Percentiles rank a stretch among this genome's conserved stretches.
phyloP scores from a whole-genome alignment of 768 basidiomycete genomes.

The Sistotremastrum niveocremeum region DNA sequence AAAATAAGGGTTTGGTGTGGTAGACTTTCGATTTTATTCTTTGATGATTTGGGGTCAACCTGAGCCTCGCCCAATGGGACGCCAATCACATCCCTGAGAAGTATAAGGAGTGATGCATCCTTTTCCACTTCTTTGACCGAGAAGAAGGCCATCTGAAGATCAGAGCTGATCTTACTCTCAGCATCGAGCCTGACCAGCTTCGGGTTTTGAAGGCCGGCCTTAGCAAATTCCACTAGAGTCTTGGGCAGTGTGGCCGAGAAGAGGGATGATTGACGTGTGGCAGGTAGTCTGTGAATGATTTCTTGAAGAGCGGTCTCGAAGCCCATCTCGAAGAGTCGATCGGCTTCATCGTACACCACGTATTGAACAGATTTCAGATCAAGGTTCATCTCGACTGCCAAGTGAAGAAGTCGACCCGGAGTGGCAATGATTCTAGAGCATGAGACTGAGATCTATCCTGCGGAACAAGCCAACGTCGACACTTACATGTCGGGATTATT shows the following conservation, averaged over 20 bases:
- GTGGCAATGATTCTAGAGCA: conserved; percentile 81
- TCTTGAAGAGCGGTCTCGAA: conserved; percentile 88
- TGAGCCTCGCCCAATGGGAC: conserved; percentile 44
- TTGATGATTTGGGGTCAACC: conserved; percentile 20
- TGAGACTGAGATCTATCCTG: background rate
- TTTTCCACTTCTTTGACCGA: conserved; percentile 87
- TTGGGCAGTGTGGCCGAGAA: conserved; percentile 96
- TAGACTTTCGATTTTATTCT: conserved; percentile 41
- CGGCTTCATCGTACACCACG: conserved; percentile 95
- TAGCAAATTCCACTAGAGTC: conserved; percentile 95
- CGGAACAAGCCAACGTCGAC: conserved; percentile 1
- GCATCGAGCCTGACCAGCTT: conserved; percentile 93
- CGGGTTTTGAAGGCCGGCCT: conserved; percentile 86
- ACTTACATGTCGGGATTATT: conserved; percentile 91
- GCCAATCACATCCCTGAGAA: conserved; percentile 78
- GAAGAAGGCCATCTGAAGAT: conserved; percentile 91
- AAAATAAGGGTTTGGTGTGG: conserved; percentile 92
- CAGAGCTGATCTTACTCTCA: conserved; percentile 89
- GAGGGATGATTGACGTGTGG: conserved; percentile 79
- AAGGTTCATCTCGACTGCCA: conserved; percentile 92
- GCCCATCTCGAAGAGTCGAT: conserved; percentile 97
- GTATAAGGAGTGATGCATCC: conserved; percentile 73
- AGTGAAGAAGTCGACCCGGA: conserved; percentile 92
- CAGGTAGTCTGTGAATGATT: conserved; percentile 78
- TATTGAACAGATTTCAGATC: conserved; percentile 80